A percentile compares a stretch with the other conserved stretches of the same genome.
phyloP scores from a whole-genome alignment of 2,329 filamentous ascomycete species.

The Cordyceps pruinosa region DNA sequence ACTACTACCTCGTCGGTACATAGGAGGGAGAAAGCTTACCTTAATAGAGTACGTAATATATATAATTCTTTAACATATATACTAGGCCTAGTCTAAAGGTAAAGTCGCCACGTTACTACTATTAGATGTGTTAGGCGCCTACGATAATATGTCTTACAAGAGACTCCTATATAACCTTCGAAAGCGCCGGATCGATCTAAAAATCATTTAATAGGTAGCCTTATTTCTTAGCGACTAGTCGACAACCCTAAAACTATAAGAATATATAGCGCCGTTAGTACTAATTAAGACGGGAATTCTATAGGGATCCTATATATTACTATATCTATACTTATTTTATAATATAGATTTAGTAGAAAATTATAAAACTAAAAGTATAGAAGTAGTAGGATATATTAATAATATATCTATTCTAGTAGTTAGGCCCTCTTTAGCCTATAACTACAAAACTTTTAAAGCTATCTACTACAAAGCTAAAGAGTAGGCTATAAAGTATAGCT shows the following conservation, averaged over 20 bases:
- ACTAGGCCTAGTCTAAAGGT: conserved; percentile 11
- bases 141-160: conserved; percentile 15
- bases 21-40: conserved; percentile 8
- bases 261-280: conserved; percentile 12
- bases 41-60: conserved; percentile 15
- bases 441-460: not conserved
- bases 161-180: conserved; percentile 15
- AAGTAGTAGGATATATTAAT: no score
- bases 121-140: conserved; percentile 15
- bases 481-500: not conserved
- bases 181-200: conserved; percentile 14
- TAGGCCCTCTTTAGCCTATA: not conserved
- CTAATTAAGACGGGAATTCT: conserved; percentile 18
- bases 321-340: no score
- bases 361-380: no score
- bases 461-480: not conserved
- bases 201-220: conserved; percentile 18
- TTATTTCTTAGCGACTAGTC: conserved; percentile 15
- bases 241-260: conserved; percentile 13
- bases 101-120: conserved; percentile 14
- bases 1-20: conserved; percentile 8
- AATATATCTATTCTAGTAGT: no score
- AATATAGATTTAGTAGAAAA: no score
- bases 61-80: conserved; percentile 12
- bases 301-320: conserved; percentile 10